phyloP scores from a whole-genome alignment of 805 yeast species.

The Candida boleticola region DNA sequence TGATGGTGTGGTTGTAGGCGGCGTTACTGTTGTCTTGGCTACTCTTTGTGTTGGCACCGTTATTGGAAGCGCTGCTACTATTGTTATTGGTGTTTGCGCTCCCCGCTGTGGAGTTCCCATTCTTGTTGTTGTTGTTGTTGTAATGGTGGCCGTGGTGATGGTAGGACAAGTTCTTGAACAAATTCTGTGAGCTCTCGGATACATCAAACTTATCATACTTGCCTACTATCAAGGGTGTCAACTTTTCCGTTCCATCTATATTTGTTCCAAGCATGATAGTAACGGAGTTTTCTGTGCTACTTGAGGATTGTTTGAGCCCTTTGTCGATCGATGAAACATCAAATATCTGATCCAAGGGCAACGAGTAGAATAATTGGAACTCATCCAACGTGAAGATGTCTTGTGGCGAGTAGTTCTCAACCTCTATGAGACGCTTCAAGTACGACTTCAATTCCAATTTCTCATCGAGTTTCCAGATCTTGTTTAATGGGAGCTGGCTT shows the following conservation, averaged over 20 bases:
- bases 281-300: constrained; percentile 39
- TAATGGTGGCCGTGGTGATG: neutral
- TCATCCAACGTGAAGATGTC: constrained; percentile 63
- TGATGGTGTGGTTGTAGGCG: constrained; percentile 34
- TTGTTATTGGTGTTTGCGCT: neutral
- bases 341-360: constrained; percentile 59
- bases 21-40: constrained; percentile 44
- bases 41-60: neutral
- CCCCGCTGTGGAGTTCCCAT: neutral
- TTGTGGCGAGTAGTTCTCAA: constrained; percentile 41
- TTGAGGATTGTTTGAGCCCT: constrained; percentile 36
- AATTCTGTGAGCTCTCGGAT: constrained; percentile 22
- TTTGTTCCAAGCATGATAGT: constrained; percentile 64
- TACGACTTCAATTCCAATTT: constrained; percentile 46
- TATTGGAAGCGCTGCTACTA: neutral
- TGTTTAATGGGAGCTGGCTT: constrained; percentile 32
- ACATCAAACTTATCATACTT: constrained; percentile 48
- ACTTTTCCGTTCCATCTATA: constrained; percentile 60
- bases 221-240: constrained; percentile 61
- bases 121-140: neutral
- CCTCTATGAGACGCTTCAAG: constrained; percentile 29
- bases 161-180: constrained; percentile 12
- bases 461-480: constrained; percentile 63
- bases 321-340: constrained; percentile 44
- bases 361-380: constrained; percentile 54